Evolutionary conservation across 1,139 yeast species (phyloP), one percentile per base, ranked within the genome.

Genomic region (Yamadazyma mexicana): DNA sequence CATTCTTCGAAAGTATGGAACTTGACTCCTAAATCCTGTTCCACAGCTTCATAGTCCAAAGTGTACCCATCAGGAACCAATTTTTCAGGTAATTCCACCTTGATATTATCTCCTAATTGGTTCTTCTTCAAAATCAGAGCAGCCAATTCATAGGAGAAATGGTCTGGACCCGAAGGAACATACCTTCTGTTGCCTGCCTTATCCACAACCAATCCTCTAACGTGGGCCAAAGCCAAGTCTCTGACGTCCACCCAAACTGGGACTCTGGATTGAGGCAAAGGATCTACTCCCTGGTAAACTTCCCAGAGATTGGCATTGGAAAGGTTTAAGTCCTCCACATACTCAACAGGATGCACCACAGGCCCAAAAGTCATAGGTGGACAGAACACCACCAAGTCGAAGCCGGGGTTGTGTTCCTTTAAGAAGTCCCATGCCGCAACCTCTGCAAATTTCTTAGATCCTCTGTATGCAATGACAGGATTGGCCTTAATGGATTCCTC

Each of bases 331-430:
- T 44, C 59, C 39, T 55, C 50, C 9, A 47, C 52, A 27, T 9
- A 36, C n/a, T 44, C 62, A 25, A 58, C 61, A 5, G 51, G 50
- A 40, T 60, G 66, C 2, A 69, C 65, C 43, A 69, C 73, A 0
- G 75, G 75, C 0, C 76, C 77, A 49, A 70, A 66, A 1, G 76
- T 78, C 51, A 62, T 74, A n/a, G 70, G 69, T 15, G 83, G 83
- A 46, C 69, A 69, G 14, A 79, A 66, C 1, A 73, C 63, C 4
- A 74, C 59, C 30, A 79, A 51, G 12, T 59, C 62, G 48, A 78
- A 79, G 14, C 54, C 52, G 6, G 76, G 69, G 3, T 61, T 59
- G 26, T 64, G 51, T 7, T 45, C 40, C 29, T 49, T 45, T 4
- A 58, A 33, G 38, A 60, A 62, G 25, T 64, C 58, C 73, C 73